These are phyloP conservation scores for Umbelopsis sp. DNA, from an alignment of 371 early-diverging fungal genomes.

Conservation along the genomic window DNA sequence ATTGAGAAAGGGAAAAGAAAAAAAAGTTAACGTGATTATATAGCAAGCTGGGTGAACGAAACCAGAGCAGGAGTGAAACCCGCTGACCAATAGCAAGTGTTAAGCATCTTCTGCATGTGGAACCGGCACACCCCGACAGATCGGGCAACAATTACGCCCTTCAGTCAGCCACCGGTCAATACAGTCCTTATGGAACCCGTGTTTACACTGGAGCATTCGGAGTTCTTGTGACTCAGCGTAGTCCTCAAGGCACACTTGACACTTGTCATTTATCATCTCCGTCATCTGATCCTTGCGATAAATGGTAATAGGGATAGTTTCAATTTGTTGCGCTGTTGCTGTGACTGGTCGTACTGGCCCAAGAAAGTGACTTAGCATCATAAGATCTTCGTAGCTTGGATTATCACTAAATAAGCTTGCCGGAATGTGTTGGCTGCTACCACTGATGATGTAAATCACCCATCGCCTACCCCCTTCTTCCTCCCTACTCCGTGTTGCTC, in stretches of 20 bases:
- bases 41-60: background rate
- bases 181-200: conserved; percentile 86
- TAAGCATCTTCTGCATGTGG: background rate
- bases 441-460: conserved; percentile 45
- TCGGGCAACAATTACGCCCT: conserved; percentile 50
- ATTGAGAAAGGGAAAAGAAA: background rate
- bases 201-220: conserved; percentile 73
- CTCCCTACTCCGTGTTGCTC: background rate
- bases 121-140: conserved; percentile 49
- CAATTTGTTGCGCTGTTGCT: conserved; percentile 51
- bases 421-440: conserved; percentile 20
- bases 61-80: background rate
- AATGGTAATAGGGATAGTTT: conserved; percentile 44
- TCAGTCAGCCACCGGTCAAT: conserved; percentile 81
- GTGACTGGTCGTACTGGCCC: conserved; percentile 67
- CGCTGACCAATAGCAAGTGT: background rate
- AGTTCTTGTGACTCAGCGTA: conserved; percentile 70
- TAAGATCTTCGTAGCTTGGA: conserved; percentile 63
- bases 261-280: conserved; percentile 31
- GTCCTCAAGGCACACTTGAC: conserved; percentile 70
- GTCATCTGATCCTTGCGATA: conserved; percentile 26
- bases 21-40: background rate
- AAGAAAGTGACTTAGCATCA: conserved; percentile 54
- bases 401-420: conserved; percentile 34
- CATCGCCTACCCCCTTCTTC: conserved; percentile 27